phyloP scores from a whole-genome alignment of 208 protist genomes.

The Crithidia fasciculata region DNA sequence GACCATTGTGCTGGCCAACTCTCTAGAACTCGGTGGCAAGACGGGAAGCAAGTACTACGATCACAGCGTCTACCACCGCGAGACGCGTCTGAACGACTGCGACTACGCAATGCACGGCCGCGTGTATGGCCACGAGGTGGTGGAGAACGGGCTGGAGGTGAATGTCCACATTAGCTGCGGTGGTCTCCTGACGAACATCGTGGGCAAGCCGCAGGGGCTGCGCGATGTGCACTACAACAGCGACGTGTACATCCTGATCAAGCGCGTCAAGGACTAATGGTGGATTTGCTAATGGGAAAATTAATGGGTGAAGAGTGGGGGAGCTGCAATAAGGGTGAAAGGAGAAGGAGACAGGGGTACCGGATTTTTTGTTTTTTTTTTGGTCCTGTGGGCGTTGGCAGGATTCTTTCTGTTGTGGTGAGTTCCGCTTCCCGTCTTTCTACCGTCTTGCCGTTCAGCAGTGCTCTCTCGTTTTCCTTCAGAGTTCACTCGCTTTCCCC shows the following conservation, averaged over 20 bases:
- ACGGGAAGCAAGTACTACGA: conserved; percentile 87
- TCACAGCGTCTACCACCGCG: conserved; percentile 89
- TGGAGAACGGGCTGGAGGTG: conserved; percentile 84
- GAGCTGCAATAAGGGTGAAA: neutral
- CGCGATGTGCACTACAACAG: conserved; percentile 92
- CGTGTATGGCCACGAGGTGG: conserved; percentile 94
- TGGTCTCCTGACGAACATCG: conserved; percentile 96
- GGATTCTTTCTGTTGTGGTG: neutral
- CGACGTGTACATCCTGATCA: conserved; percentile 88
- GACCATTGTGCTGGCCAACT: conserved; percentile 94
- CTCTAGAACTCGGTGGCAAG: conserved; percentile 88
- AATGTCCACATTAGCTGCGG: conserved; percentile 97
- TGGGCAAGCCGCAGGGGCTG: conserved; percentile 89
- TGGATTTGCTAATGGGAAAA: no score
- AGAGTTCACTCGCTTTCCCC: no score
- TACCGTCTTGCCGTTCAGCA: no score
- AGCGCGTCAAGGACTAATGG: conserved; percentile 74
- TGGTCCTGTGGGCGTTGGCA: neutral
- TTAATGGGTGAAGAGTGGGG: no score
- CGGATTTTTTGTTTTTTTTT: no score
- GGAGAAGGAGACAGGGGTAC: neutral
- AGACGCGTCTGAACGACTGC: conserved; percentile 94
- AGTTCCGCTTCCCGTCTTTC: no score
- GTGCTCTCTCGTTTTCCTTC: no score
- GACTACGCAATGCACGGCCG: conserved; percentile 98